These are phyloP conservation scores for Sporothrix dimorphospora DNA, from an alignment of 2,329 filamentous ascomycete species.

Conservation along the genomic window DNA sequence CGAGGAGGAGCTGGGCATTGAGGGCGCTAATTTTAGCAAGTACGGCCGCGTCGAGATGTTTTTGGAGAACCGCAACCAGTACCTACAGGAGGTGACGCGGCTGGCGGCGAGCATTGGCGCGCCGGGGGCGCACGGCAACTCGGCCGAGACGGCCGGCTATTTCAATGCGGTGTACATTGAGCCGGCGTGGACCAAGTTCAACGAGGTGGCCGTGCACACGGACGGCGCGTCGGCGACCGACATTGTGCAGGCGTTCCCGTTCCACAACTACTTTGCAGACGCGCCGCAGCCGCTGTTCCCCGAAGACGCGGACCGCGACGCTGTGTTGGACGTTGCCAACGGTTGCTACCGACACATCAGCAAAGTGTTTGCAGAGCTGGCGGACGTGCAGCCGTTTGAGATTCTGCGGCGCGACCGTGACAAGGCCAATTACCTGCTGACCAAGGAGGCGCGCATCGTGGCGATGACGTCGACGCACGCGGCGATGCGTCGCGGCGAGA, in stretches of 20 bases:
- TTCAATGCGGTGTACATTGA: constrained; percentile 91
- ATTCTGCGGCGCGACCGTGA: constrained; percentile 86
- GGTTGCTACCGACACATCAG: constrained; percentile 88
- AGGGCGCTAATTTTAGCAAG: constrained; percentile 82
- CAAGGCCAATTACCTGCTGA: constrained; percentile 92
- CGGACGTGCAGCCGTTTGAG: constrained; percentile 93
- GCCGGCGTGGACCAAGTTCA: constrained; percentile 87
- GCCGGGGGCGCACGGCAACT: constrained; percentile 91
- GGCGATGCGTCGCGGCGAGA: constrained; percentile 89
- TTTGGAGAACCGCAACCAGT: constrained; percentile 79
- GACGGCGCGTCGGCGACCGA: constrained; percentile 53
- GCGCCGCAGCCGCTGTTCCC: constrained; percentile 86
- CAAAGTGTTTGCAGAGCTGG: constrained; percentile 88
- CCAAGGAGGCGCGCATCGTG: constrained; percentile 94
- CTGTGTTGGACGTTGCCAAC: constrained; percentile 73
- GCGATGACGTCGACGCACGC: constrained; percentile 99
- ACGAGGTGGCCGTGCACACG: constrained; percentile 55
- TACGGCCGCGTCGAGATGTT: constrained; percentile 94
- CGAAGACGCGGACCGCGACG: constrained; percentile 63
- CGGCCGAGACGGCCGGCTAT: constrained; percentile 95
- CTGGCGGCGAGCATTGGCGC: constrained; percentile 83
- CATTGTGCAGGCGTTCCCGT: constrained; percentile 78
- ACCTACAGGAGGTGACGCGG: constrained; percentile 81
- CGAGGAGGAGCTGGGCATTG: constrained; percentile 88
- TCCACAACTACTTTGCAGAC: constrained; percentile 83